Base-by-base conservation (phyloP, 2,329 filamentous ascomycete genomes). In the Penicillium olsonii region DNA sequence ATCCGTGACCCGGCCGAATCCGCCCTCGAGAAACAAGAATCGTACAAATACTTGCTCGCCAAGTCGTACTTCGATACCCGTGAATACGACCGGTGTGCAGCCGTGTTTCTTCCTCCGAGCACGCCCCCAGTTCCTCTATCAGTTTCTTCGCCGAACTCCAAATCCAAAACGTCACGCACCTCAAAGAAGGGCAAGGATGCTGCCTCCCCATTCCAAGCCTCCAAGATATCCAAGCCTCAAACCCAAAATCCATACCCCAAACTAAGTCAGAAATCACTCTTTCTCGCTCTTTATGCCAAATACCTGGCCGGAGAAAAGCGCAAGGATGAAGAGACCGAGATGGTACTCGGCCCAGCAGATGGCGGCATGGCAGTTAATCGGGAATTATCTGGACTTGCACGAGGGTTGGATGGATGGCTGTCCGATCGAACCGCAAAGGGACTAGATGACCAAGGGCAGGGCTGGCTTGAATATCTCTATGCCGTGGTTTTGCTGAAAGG, bases 1-100 rank as follows among this genome's bases (percentile, higher is more conserved):
- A 87, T 86, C 49, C 71, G 75, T 49, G 88, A 95, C 62, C 81
- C 84, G 1, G 79, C 81, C 49, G 91, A 96, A 75, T 84, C 85
- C 10, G 76, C 79, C 1, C 79, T 95, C 2, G 92, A 97, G 68
- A 81, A 85, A 1, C 84, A 80, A 61, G 92, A 97, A 71, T 77
- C 90, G 27, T 85, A 87, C 71, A 88, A 85, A 63, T 97, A 92
- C 67, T 81, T 97, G 2, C 79, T 97, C 17, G 92, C 94, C 45
- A 96, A 96, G 69, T 88, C 92, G 0, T 87, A 95, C 60, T 97
- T 97, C 68, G 92, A 97, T 70, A 96, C 91, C 62, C 87, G 90
- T 60, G 94, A 99, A 68, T 97, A 87, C 64, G 92, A 97, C 66
- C 88, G 94, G 56, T 96, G 92, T 69, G 88, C 92, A 24, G 88